Evolutionary conservation across 257 asterid genomes (phyloP).

Genomic region (Capsicum baccatum): DNA sequence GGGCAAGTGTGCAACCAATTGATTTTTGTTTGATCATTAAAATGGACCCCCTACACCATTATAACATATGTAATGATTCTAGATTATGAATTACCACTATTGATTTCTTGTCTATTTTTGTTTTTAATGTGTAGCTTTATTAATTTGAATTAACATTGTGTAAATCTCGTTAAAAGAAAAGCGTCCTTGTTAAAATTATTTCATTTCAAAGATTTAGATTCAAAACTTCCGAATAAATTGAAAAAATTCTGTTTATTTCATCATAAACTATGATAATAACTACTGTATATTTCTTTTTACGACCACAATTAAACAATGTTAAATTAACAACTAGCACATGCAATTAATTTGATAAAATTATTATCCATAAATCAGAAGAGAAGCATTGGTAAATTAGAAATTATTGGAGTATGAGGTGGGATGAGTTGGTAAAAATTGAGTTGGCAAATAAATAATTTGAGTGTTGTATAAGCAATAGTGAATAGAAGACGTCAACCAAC

Average conservation of each 20-base stretch:
- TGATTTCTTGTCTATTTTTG: background rate
- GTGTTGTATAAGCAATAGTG: background rate
- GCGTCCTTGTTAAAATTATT: background rate
- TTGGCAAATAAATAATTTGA: background rate
- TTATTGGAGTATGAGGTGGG: background rate
- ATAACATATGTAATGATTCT: background rate
- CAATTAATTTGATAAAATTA: background rate
- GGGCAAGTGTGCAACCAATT: background rate
- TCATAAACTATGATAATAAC: background rate
- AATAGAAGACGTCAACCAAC: background rate
- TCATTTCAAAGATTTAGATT: background rate
- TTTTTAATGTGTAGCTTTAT: background rate
- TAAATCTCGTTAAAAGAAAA: background rate
- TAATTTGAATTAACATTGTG: background rate
- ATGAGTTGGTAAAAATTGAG: background rate
- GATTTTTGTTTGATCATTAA: background rate
- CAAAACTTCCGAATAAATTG: rapidly evolving
- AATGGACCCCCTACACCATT: slow-evolving; percentile 1
- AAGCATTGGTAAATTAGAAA: background rate
- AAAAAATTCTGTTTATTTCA: background rate
- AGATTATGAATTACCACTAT: background rate
- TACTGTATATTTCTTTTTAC: background rate
- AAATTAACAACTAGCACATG: background rate
- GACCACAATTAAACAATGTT: background rate
- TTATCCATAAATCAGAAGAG: background rate